These are phyloP conservation scores for Xylaria curta DNA, from an alignment of 495 filamentous ascomycete genomes.

Conservation along the genomic window DNA sequence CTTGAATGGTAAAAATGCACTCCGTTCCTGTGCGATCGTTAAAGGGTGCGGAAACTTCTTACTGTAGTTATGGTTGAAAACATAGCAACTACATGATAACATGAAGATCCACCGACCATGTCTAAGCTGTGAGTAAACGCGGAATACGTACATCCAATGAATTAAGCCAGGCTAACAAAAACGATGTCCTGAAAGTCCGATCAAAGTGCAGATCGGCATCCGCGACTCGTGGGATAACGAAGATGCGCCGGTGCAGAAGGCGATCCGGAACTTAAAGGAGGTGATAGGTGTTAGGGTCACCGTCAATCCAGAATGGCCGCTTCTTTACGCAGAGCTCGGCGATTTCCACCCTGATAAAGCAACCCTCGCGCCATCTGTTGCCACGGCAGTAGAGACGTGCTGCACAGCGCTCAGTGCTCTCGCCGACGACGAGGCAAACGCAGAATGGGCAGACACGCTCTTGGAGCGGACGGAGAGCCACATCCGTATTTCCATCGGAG, in stretches of 20 bases:
- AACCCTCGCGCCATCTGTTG: slow-evolving; percentile 37
- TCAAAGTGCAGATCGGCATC: slow-evolving; percentile 45
- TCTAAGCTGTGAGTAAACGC: slow-evolving; percentile 17
- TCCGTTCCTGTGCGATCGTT: neutral
- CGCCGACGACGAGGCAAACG: slow-evolving; percentile 41
- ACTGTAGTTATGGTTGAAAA: neutral
- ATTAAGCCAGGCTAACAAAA: neutral
- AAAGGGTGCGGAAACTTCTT: neutral
- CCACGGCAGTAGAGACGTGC: slow-evolving; percentile 37
- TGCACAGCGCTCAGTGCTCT: slow-evolving; percentile 39
- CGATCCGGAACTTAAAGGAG: slow-evolving; percentile 32
- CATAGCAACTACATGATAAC: neutral
- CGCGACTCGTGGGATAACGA: slow-evolving; percentile 44
- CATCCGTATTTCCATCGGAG: slow-evolving; percentile 43
- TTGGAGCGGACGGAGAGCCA: slow-evolving; percentile 33
- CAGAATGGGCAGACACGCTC: slow-evolving; percentile 42
- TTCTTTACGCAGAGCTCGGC: slow-evolving; percentile 39
- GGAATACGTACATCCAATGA: neutral
- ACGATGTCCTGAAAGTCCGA: slow-evolving; percentile 35
- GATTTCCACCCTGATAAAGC: slow-evolving; percentile 42
- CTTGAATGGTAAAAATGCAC: neutral
- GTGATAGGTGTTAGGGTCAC: slow-evolving; percentile 42
- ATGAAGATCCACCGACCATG: slow-evolving; percentile 4
- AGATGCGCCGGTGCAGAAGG: slow-evolving; percentile 34
- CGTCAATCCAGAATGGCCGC: slow-evolving; percentile 44